These are phyloP conservation scores for Pseudodiploospora longispora DNA, from an alignment of 2,329 filamentous ascomycete species.

Conservation along the genomic window DNA sequence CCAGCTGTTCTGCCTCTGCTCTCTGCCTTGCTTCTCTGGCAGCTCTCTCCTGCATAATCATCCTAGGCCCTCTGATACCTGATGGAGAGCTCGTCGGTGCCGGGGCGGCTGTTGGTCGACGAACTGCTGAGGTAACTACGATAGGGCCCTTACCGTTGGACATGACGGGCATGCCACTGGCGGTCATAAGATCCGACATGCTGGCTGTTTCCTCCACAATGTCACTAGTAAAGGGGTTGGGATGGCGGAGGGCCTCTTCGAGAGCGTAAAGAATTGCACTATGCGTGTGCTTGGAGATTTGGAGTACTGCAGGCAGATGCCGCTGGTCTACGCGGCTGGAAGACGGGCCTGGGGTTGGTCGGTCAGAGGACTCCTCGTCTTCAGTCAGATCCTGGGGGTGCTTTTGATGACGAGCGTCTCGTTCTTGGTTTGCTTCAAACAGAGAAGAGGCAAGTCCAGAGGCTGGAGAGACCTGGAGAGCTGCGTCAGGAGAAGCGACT, in stretches of 20 bases:
- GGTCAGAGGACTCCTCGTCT: conserved; percentile 31
- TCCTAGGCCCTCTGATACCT: conserved; percentile 73
- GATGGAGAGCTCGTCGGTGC: conserved; percentile 47
- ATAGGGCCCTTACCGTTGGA: conserved; percentile 53
- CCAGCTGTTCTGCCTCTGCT: conserved; percentile 55
- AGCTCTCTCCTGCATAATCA: conserved; percentile 83
- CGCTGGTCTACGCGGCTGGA: conserved; percentile 16
- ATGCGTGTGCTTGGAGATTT: conserved; percentile 76
- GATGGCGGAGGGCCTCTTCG: conserved; percentile 80
- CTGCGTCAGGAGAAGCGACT: conserved; percentile 17
- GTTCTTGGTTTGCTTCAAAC: conserved; percentile 14
- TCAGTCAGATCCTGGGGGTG: conserved; percentile 43
- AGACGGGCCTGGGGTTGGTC: conserved; percentile 17
- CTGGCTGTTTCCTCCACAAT: conserved; percentile 78
- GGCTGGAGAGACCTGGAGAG: conserved; percentile 18
- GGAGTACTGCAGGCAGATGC: conserved; percentile 35
- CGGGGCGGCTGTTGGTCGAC: conserved; percentile 39
- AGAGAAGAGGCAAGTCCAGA: conserved; percentile 33
- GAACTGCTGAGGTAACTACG: conserved; percentile 28
- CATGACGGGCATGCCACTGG: conserved; percentile 46
- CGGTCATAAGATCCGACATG: conserved; percentile 73
- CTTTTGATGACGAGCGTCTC: conserved; percentile 19
- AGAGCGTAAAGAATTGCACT: conserved; percentile 88
- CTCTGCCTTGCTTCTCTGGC: conserved; percentile 66
- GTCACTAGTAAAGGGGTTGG: conserved; percentile 76